Evolutionary conservation across 2,329 filamentous ascomycete genomes (phyloP).

Genomic region (Blastomyces emzantsi): DNA sequence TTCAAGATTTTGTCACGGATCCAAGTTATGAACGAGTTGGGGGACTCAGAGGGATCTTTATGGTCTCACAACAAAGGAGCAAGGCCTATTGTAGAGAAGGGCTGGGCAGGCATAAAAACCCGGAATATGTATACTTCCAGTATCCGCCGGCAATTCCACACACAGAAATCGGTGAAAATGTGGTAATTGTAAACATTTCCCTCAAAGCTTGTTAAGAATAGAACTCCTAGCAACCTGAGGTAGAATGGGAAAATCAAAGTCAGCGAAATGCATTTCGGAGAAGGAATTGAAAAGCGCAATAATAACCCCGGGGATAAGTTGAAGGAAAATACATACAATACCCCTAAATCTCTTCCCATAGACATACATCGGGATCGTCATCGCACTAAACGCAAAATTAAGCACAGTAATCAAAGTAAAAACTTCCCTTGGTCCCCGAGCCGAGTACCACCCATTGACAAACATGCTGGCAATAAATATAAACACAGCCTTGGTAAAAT

Average conservation of each 20-base stretch:
- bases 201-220: conserved; percentile 6
- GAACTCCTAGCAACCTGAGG: conserved; percentile 1
- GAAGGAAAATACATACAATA: conserved; percentile 16
- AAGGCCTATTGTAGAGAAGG: neutral
- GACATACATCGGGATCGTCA: conserved; percentile 24
- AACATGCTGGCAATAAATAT: conserved; percentile 24
- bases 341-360: conserved; percentile 27
- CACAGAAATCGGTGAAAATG: neutral
- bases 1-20: neutral
- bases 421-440: conserved; percentile 20
- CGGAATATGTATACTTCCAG: neutral
- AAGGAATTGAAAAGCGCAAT: neutral
- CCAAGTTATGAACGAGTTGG: neutral
- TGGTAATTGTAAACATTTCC: neutral
- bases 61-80: neutral
- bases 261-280: neutral
- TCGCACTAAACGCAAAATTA: conserved; percentile 14
- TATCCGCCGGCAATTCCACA: neutral
- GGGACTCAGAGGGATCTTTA: neutral
- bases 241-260: neutral
- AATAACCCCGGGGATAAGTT: neutral
- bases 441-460: conserved; percentile 22
- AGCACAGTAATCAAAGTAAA: conserved; percentile 14
- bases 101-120: neutral
- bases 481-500: conserved; percentile 34